Evolutionary conservation across 495 filamentous ascomycete genomes (phyloP).

Genomic region (Aspergillus baeticus): DNA sequence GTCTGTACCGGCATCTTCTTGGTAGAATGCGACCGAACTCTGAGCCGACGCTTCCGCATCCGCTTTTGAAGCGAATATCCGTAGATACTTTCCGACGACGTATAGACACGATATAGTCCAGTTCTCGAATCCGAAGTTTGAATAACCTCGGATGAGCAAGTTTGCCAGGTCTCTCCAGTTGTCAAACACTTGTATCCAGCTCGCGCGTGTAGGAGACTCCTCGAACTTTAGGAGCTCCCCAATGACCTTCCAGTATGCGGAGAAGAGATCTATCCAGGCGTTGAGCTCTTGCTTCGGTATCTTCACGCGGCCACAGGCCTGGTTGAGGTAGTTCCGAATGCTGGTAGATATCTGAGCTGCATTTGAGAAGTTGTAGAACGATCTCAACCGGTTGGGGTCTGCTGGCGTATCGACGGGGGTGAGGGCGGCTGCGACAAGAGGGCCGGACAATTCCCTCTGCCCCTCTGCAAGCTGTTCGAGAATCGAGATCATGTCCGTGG

Average conservation of each 20-base stretch:
- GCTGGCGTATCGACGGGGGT: conserved; percentile 59
- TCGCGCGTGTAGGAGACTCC: conserved; percentile 42
- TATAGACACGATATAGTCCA: conserved; percentile 93
- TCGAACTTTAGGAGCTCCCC: conserved; percentile 63
- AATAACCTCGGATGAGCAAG: conserved; percentile 71
- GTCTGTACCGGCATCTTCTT: conserved; percentile 75
- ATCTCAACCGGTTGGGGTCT: conserved; percentile 55
- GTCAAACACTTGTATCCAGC: conserved; percentile 75
- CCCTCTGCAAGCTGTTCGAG: conserved; percentile 62
- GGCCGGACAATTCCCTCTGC: conserved; percentile 55
- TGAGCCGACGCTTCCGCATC: conserved; percentile 56
- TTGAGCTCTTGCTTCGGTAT: conserved; percentile 62
- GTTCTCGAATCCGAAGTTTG: conserved; percentile 63
- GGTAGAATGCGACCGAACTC: conserved; percentile 47
- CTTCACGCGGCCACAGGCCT: conserved; percentile 49
- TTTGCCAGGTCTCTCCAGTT: conserved; percentile 79
- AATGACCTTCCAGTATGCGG: conserved; percentile 77
- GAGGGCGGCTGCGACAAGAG: conserved; percentile 65
- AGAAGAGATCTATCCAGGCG: conserved; percentile 82
- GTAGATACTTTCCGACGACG: conserved; percentile 74
- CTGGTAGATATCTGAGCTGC: conserved; percentile 59
- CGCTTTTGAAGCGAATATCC: conserved; percentile 84
- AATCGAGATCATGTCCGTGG: conserved; percentile 56
- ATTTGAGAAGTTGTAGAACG: conserved; percentile 59
- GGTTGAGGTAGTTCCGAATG: conserved; percentile 61